These are phyloP conservation scores for Tetracladium marchalianum DNA, from an alignment of 495 filamentous ascomycete species.

Conservation along the genomic window DNA sequence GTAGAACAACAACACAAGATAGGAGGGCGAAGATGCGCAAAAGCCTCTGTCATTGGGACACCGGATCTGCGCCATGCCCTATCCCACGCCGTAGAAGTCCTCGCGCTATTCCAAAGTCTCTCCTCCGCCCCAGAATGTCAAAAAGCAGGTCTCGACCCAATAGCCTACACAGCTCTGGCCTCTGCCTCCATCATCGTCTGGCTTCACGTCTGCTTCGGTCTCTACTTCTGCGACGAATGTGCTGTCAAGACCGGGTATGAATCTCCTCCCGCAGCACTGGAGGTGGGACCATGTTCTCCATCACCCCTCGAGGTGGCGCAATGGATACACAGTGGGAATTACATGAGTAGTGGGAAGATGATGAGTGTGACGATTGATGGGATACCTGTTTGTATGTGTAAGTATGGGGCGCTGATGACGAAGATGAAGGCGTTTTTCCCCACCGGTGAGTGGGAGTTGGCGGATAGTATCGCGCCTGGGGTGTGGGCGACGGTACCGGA, in stretches of 20 bases:
- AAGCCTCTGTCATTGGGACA: not conserved
- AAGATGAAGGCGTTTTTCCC: conserved; percentile 7
- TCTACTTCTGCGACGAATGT: conserved; percentile 2
- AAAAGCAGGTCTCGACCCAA: conserved; percentile 6
- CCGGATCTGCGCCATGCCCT: conserved; percentile 5
- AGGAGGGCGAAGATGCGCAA: conserved; percentile 1
- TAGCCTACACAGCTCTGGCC: conserved; percentile 7
- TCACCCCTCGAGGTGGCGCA: not conserved
- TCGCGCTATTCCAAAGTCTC: conserved; percentile 2
- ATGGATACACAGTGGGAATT: conserved; percentile 10
- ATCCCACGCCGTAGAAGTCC: conserved; percentile 8
- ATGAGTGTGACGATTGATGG: conserved; percentile 1
- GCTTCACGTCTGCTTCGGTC: conserved; percentile 6
- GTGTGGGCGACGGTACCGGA: too few species aligned
- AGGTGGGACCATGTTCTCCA: not conserved
- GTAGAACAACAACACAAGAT: conserved; percentile 1
- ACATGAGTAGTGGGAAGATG: too few species aligned
- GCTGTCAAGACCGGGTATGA: not conserved
- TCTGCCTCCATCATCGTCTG: conserved; percentile 9
- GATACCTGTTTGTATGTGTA: conserved; percentile 11
- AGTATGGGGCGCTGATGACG: not conserved
- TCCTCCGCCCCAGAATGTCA: not conserved
- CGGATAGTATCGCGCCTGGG: not conserved
- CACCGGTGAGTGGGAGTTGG: conserved; percentile 8
- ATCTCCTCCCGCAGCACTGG: too few species aligned